Evolutionary conservation across 805 yeast genomes (phyloP).

Genomic region (Candida nemodendra): DNA sequence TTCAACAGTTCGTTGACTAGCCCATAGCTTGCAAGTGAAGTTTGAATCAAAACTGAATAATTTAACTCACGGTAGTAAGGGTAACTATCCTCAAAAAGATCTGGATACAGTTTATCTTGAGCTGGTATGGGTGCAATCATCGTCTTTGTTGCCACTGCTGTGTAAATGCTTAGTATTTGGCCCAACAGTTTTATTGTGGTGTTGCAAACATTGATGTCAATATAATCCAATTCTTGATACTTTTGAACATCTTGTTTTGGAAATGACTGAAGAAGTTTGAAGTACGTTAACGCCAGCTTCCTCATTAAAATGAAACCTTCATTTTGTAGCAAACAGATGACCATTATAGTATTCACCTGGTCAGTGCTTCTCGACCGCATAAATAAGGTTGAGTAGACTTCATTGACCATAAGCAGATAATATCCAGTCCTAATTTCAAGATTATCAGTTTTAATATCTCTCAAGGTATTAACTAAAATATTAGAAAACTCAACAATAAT

Average conservation of each 20-base stretch:
- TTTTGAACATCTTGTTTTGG: constrained; percentile 16
- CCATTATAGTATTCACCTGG: constrained; percentile 39
- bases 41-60: constrained; percentile 35
- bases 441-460: constrained; percentile 20
- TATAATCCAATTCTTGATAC: constrained; percentile 21
- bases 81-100: constrained; percentile 25
- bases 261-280: constrained; percentile 22
- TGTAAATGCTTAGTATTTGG: constrained; percentile 41
- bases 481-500: constrained; percentile 27
- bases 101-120: constrained; percentile 41
- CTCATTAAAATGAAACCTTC: constrained; percentile 43
- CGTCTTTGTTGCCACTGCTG: constrained; percentile 42
- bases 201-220: constrained; percentile 26
- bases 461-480: constrained; percentile 15
- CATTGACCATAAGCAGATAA: constrained; percentile 24
- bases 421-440: constrained; percentile 27
- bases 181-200: constrained; percentile 23
- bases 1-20: constrained; percentile 36
- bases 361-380: constrained; percentile 26
- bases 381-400: constrained; percentile 23
- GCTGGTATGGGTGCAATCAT: constrained; percentile 32
- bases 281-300: constrained; percentile 25
- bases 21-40: constrained; percentile 40
- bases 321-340: constrained; percentile 49
- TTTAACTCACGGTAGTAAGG: constrained; percentile 27